A percentile compares a stretch with the other conserved stretches of the same genome.
Conservation (phyloP, 2,329 filamentous ascomycete genomes). For the Periglandula ipomoeae region DNA sequence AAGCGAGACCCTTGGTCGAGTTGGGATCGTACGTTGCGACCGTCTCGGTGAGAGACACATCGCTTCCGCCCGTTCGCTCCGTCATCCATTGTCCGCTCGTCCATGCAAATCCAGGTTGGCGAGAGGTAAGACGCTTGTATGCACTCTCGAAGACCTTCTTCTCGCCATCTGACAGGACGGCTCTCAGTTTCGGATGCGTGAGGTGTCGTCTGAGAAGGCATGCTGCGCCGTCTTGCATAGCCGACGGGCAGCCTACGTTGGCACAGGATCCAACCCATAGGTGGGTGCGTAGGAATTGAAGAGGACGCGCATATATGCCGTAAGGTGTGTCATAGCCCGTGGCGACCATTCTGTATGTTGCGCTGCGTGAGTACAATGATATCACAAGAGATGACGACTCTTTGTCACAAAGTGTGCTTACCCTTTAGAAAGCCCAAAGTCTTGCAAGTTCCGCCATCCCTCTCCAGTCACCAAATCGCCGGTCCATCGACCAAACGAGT, state of each 20-base stretch:
- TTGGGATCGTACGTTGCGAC: slow-evolving; percentile 30
- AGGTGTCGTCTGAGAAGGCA: slow-evolving; percentile 39
- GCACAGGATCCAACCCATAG: slow-evolving; percentile 52
- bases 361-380: background rate
- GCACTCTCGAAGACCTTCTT: slow-evolving; percentile 41
- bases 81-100: slow-evolving; percentile 76
- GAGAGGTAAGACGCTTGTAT: slow-evolving; percentile 42
- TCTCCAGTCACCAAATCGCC: slow-evolving; percentile 54
- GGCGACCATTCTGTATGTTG: slow-evolving; percentile 40
- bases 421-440: slow-evolving; percentile 49
- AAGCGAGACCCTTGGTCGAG: slow-evolving; percentile 10
- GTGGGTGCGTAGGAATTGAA: slow-evolving; percentile 50
- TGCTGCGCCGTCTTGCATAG: slow-evolving; percentile 58
- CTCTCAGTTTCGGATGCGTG: slow-evolving; percentile 16
- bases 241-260: slow-evolving; percentile 54
- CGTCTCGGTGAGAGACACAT: slow-evolving; percentile 61
- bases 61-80: slow-evolving; percentile 58
- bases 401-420: slow-evolving; percentile 11
- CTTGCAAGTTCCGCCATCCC: slow-evolving; percentile 56
- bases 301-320: slow-evolving; percentile 41
- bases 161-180: slow-evolving; percentile 19
- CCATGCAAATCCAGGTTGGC: slow-evolving; percentile 45
- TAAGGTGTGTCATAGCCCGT: slow-evolving; percentile 48
- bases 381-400: background rate
- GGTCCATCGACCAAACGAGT: slow-evolving; percentile 51